Conservation (phyloP, 208 protist species). For the Trypanosoma lewisi region DNA sequence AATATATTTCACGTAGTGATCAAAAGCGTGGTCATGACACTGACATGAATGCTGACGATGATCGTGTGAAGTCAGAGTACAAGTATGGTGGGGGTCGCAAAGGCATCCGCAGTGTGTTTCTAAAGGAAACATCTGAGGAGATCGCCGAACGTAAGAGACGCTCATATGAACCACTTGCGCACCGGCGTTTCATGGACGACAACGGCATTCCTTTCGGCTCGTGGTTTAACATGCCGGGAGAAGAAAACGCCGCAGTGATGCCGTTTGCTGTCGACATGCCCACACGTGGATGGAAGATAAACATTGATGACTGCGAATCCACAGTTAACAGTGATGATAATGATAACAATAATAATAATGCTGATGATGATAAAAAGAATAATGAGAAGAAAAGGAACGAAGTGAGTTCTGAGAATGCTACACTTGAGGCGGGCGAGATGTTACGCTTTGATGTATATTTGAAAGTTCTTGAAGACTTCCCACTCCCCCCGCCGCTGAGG, state of each 20-base stretch:
- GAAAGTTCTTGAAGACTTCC: slow-evolving; percentile 44
- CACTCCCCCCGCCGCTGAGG: slow-evolving; percentile 21
- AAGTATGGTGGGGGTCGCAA: slow-evolving; percentile 67
- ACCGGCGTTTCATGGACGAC: slow-evolving; percentile 49
- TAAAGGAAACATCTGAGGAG: slow-evolving; percentile 58
- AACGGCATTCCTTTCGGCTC: slow-evolving; percentile 56
- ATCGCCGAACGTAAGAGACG: slow-evolving; percentile 52
- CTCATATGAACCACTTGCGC: slow-evolving; percentile 48
- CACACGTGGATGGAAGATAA: slow-evolving; percentile 79
- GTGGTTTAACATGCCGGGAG: slow-evolving; percentile 50
- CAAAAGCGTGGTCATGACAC: slow-evolving; percentile 12
- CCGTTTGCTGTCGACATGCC: slow-evolving; percentile 76
- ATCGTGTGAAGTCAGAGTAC: slow-evolving; percentile 27
- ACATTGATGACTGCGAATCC: not conserved
- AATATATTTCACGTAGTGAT: slow-evolving; percentile 15
- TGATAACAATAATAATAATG: slow-evolving; percentile 6
- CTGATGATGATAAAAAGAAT: slow-evolving; percentile 1
- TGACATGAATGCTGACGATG: not conserved
- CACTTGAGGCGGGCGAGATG: slow-evolving; percentile 41
- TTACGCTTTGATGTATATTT: slow-evolving; percentile 54
- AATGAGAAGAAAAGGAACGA: not conserved
- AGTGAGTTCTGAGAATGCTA: not conserved
- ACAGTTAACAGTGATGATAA: slow-evolving; percentile 12
- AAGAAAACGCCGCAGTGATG: slow-evolving; percentile 28
- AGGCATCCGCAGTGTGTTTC: slow-evolving; percentile 78